Evolutionary conservation across 768 basidiomycete species (phyloP).

Genomic region (Naganishia kalamii): DNA sequence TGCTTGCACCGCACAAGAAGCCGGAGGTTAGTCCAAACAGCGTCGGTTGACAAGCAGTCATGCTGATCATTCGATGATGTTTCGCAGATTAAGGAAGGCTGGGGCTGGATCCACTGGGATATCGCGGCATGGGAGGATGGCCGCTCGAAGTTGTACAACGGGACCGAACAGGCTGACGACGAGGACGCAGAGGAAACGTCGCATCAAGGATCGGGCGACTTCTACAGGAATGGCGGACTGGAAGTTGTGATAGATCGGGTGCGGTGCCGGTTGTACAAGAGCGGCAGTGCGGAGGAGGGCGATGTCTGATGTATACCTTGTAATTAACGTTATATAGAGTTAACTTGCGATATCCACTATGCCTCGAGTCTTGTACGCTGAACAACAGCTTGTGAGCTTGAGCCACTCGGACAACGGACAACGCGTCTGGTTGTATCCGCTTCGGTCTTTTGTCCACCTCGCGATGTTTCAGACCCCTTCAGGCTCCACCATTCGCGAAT

Average conservation of each 20-base stretch:
- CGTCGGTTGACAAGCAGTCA: neutral
- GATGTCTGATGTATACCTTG: neutral
- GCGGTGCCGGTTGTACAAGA: constrained; percentile 17
- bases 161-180: neutral
- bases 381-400: neutral
- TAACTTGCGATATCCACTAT: too few relatives aligned
- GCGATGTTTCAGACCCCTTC: neutral
- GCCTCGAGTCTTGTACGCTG: too few relatives aligned
- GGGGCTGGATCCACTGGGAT: constrained; percentile 44
- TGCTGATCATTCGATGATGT: neutral
- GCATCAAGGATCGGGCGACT: neutral
- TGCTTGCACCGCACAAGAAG: constrained; percentile 69
- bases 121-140: constrained; percentile 33
- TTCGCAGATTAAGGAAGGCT: constrained; percentile 40
- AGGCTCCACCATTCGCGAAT: too few relatives aligned
- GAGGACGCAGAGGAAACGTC: constrained; percentile 4
- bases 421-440: neutral
- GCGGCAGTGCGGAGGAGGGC: neutral
- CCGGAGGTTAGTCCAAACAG: constrained; percentile 55
- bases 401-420: too few relatives aligned
- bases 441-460: neutral
- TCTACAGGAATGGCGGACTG: constrained; percentile 7
- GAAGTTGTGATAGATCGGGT: constrained; percentile 20
- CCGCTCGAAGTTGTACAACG: neutral
- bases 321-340: neutral